Evolutionary conservation across 805 yeast genomes (phyloP).

Genomic region (Wickerhamiella parazyma): DNA sequence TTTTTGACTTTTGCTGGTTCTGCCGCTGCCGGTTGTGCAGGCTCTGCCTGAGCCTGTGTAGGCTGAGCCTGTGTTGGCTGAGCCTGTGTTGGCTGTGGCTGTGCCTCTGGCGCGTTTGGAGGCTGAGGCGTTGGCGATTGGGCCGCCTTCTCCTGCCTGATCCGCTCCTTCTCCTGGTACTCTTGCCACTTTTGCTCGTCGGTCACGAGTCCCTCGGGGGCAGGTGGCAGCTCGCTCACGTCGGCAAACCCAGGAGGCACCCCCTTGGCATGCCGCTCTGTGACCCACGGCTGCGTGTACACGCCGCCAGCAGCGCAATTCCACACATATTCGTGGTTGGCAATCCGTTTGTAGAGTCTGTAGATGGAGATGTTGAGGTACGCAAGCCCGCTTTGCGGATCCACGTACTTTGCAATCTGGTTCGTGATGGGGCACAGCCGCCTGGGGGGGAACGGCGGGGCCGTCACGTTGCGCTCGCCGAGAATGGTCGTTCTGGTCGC

Average conservation of each 20-base stretch:
- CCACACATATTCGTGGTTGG: slow-evolving; percentile 41
- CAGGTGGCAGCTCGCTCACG: slow-evolving; percentile 7
- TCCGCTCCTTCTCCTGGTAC: not conserved
- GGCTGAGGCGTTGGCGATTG: not conserved
- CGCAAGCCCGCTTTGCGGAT: slow-evolving; percentile 79
- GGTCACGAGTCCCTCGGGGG: not conserved
- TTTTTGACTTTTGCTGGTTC: not conserved
- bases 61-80: too few relatives aligned
- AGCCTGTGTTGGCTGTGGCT: too few relatives aligned
- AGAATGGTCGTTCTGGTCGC: slow-evolving; percentile 33
- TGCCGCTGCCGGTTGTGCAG: not conserved
- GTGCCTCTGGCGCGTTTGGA: not conserved
- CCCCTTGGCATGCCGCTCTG: slow-evolving; percentile 55
- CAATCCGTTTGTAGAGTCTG: slow-evolving; percentile 40
- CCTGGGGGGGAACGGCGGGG: slow-evolving; percentile 31
- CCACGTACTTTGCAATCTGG: slow-evolving; percentile 65
- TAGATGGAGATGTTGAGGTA: slow-evolving; percentile 76
- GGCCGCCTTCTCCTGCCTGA: not conserved
- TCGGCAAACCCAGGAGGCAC: slow-evolving; percentile 70
- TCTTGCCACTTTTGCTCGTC: not conserved
- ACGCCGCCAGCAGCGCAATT: slow-evolving; percentile 32
- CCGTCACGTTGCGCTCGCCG: slow-evolving; percentile 29
- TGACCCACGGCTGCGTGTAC: slow-evolving; percentile 32
- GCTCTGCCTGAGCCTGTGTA: too few relatives aligned
- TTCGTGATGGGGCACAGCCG: slow-evolving; percentile 63